phyloP scores from a whole-genome alignment of 2,329 filamentous ascomycete genomes.

The Magnaporthiopsis rhizophila region DNA sequence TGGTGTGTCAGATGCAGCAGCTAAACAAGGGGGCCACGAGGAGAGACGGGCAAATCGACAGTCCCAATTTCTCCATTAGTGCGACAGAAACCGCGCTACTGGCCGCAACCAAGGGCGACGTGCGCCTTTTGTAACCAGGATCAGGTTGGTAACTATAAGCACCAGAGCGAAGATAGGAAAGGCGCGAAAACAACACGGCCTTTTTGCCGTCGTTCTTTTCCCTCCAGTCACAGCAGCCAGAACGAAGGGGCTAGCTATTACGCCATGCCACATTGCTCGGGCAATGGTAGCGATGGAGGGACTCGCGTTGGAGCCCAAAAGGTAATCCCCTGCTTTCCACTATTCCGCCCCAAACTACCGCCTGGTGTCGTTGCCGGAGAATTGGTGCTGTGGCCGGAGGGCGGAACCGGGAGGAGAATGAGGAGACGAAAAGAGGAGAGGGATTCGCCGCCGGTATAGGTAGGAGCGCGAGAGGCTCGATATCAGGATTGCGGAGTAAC shows the following conservation, averaged over 20 bases:
- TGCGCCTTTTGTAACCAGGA: not conserved
- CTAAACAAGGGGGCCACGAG: not conserved
- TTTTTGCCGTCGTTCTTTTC: not conserved
- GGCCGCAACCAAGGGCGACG: not conserved
- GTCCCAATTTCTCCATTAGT: not conserved
- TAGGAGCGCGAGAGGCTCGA: not conserved
- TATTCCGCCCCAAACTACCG: not conserved
- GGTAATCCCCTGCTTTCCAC: not conserved
- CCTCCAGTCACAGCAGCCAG: not conserved
- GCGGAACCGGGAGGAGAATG: not conserved
- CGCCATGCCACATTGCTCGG: not conserved
- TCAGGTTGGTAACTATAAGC: not conserved
- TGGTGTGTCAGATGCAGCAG: not conserved
- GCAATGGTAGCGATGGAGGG: not conserved
- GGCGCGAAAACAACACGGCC: not conserved
- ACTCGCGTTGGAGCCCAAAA: not conserved
- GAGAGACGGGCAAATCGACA: not conserved
- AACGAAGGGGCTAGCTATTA: not conserved
- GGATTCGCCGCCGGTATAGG: not conserved
- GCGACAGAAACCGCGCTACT: not conserved
- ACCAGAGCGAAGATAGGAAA: not conserved
- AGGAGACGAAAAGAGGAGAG: not conserved
- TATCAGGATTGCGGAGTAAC: not conserved
- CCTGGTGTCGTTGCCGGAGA: not conserved
- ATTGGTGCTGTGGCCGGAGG: not conserved